Evolutionary conservation across 2,329 filamentous ascomycete genomes (phyloP), one percentile per base, ranked within the genome.

Genomic region (Bipolaris cookei): DNA sequence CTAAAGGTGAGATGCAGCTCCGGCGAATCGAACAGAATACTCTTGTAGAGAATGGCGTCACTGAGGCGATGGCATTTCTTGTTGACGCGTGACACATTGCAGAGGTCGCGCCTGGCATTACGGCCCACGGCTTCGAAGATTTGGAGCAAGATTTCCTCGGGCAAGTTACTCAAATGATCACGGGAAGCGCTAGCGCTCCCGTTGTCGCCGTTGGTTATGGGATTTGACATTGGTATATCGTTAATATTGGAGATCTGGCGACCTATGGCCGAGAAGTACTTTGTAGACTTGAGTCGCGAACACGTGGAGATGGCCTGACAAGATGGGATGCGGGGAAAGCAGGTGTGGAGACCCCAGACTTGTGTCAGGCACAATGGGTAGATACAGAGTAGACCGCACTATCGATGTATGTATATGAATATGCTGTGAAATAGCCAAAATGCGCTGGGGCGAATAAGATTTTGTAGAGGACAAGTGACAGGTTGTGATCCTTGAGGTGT

Each of bases 1-100:
- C 69, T 72, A 65, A 73, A 73, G 7, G 67, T 72, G 20, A 73
- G 69, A 51, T 73, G 71, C 1, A 72, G 51, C 28, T 73, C 70
- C 23, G 71, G 71, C 4, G 65, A 70, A 10, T 71, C 63, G 62
- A 73, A 73, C 5, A 71, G 53, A 14, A 73, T 69, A 45, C 68
- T 70, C 37, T 72, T 71, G 60, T 73, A 73, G 4, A 73, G 56
- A 2, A 72, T 62, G 3, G 69, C 69, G 41, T 73, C 71, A 61
- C 68, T 70, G 21, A 73, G 63, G 39, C 64, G 64, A 47, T 72
- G 70, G 58, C 65, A 72, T 52, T 60, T 67, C 50, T 67, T 68
- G 62, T 71, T 72, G 45, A 72, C 54, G 35, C 66, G 63, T 32
- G 67, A 71, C 37, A 72, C 67, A 52, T 63, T 67, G 62, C 67